Evolutionary conservation across 2,329 filamentous ascomycete genomes (phyloP).

Genomic region (Fusarium floridanum): DNA sequence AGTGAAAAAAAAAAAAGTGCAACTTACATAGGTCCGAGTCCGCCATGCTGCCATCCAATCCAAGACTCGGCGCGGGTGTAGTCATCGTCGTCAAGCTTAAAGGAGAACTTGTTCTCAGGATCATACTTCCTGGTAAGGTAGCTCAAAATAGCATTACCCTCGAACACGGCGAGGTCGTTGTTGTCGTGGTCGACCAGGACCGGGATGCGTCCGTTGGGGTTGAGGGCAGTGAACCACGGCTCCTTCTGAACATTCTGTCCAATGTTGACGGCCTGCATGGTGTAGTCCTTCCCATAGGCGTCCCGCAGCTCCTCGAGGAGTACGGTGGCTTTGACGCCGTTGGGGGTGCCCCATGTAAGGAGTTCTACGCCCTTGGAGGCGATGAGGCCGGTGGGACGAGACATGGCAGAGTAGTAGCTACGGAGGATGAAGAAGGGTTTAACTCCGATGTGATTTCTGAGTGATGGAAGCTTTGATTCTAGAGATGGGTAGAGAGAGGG

Average conservation of each 20-base stretch:
- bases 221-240: conserved; percentile 73
- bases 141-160: conserved; percentile 78
- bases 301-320: conserved; percentile 75
- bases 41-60: conserved; percentile 81
- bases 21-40: conserved; percentile 71
- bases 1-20: no score
- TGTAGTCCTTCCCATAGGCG: conserved; percentile 73
- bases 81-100: conserved; percentile 54
- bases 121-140: conserved; percentile 83
- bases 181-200: conserved; percentile 76
- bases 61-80: conserved; percentile 58
- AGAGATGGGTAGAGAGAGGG: background rate
- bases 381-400: conserved; percentile 65
- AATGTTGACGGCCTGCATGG: conserved; percentile 71
- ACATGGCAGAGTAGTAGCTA: conserved; percentile 41
- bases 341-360: conserved; percentile 68
- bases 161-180: conserved; percentile 74
- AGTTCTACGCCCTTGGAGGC: conserved; percentile 75
- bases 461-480: background rate
- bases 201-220: conserved; percentile 75
- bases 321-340: conserved; percentile 70
- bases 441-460: background rate
- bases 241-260: conserved; percentile 74
- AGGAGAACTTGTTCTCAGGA: conserved; percentile 60
- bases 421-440: background rate